Evolutionary conservation across 768 basidiomycete genomes (phyloP).

Genomic region (Suillus alpinus): DNA sequence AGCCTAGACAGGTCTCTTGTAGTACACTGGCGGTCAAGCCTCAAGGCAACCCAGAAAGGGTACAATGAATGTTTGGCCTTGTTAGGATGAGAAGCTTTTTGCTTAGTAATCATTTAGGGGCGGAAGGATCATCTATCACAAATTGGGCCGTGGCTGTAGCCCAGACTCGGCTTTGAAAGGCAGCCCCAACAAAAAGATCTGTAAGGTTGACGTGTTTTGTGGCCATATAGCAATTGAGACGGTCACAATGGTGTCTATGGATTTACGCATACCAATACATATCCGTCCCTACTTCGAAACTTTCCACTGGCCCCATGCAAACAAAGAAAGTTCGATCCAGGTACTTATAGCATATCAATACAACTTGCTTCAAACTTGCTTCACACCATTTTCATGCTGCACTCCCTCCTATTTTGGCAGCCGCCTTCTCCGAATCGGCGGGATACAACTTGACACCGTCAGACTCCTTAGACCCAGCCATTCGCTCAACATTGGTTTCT

Average conservation of each 20-base stretch:
- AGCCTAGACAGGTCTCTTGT: slow-evolving; percentile 3
- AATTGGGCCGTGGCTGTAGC: too few relatives aligned
- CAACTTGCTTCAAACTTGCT: too few relatives aligned
- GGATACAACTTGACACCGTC: not conserved
- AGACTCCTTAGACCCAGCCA: not conserved
- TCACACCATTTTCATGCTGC: not conserved
- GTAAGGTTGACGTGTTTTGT: not conserved
- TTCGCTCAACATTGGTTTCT: not conserved
- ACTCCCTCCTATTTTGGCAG: not conserved
- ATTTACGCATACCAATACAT: not conserved
- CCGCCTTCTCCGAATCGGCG: not conserved
- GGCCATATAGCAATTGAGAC: not conserved
- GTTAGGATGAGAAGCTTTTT: slow-evolving; percentile 9
- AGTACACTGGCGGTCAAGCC: not conserved
- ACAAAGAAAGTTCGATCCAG: not conserved
- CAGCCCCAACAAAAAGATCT: not conserved
- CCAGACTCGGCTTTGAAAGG: too few relatives aligned
- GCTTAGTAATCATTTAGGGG: not conserved
- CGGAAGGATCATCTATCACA: too few relatives aligned
- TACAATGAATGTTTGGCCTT: slow-evolving; percentile 17
- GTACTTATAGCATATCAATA: not conserved
- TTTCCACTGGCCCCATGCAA: not conserved
- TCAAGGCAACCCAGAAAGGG: not conserved
- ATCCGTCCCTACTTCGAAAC: not conserved
- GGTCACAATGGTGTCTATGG: not conserved